Conservation (phyloP, 257 asterid species). For the Capsicum rhomboideum region DNA sequence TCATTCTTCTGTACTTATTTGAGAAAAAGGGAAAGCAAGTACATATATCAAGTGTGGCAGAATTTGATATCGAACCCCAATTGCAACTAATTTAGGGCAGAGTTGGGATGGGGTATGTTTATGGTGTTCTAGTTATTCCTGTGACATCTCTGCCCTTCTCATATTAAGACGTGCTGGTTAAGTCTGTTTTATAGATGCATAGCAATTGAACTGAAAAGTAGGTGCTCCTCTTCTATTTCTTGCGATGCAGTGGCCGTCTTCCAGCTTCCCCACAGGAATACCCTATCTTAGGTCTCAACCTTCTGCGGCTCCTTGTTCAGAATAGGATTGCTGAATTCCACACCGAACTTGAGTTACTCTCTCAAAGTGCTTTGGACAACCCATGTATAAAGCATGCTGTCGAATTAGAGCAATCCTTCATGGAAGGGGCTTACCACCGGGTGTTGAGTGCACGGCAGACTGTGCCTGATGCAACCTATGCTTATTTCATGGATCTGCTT, state of each 20-base stretch:
- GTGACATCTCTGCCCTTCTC: neutral
- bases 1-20: neutral
- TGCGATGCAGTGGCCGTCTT: slow-evolving; percentile 58
- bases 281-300: slow-evolving; percentile 93
- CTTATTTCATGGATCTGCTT: slow-evolving; percentile 89
- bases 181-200: neutral
- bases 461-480: slow-evolving; percentile 83
- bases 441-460: slow-evolving; percentile 87
- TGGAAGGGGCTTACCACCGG: slow-evolving; percentile 98
- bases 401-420: slow-evolving; percentile 92
- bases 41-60: neutral
- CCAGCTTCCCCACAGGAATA: slow-evolving; percentile 82
- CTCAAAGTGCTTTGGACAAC: slow-evolving; percentile 74
- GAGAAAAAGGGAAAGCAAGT: neutral
- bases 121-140: neutral
- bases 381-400: slow-evolving; percentile 93
- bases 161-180: neutral
- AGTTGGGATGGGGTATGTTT: neutral
- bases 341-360: slow-evolving; percentile 85
- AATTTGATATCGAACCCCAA: neutral
- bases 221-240: neutral
- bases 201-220: neutral
- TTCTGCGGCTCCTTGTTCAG: slow-evolving; percentile 93
- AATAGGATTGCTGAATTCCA: slow-evolving; percentile 95
- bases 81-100: neutral